Base-by-base conservation (phyloP, 345 rosid species). In the Lepidium didymum region DNA sequence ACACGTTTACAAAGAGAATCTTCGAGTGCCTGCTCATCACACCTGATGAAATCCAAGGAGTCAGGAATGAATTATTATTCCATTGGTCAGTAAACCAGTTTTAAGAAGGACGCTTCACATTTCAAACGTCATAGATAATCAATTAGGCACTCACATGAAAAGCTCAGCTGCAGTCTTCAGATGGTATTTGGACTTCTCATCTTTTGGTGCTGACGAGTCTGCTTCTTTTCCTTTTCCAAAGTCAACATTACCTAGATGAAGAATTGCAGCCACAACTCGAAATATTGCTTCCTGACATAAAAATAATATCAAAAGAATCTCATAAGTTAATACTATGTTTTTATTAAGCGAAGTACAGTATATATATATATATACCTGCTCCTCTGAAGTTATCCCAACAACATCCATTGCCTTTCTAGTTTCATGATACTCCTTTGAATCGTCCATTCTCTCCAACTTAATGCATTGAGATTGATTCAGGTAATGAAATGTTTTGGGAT, bases 1-100 rank as follows among this genome's bases (percentile, higher is more conserved):
- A 87, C 91, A 69, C 95, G 98, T 74, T 93, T 93, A 81, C 98
- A 93, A 19, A 93, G 87, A 79, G 96, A 88, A 84, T 90, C 91
- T 86, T 93, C 97, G 8, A 93, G 81, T 35, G 90, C 88, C 80
- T 85, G 85, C 51, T 63, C 83, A 83, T 93, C 87, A 62, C 98
- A 93, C 96, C 98, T 90, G 72, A 58, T 63, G 38, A 79, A 72
- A 74, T 52, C 68, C 72, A 40, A 62, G 15, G 41, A 38, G 56
- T 43, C 61, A 70, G 71, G 59, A 81, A 56, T 42, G 33, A 33
- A 36, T 40, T 73, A 47, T 73, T 57, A 42, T 73, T 49, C 47
- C 45, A 65, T 35, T 1, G 29, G 13, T 37, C 51, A 42, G 14
- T 25, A 35, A 46, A 56, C 5, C n/a, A 38, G 27, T 14, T 14